These are phyloP conservation scores for Cyanophora paradoxa DNA, from an alignment of 78 protist species.

Conservation along the genomic window DNA sequence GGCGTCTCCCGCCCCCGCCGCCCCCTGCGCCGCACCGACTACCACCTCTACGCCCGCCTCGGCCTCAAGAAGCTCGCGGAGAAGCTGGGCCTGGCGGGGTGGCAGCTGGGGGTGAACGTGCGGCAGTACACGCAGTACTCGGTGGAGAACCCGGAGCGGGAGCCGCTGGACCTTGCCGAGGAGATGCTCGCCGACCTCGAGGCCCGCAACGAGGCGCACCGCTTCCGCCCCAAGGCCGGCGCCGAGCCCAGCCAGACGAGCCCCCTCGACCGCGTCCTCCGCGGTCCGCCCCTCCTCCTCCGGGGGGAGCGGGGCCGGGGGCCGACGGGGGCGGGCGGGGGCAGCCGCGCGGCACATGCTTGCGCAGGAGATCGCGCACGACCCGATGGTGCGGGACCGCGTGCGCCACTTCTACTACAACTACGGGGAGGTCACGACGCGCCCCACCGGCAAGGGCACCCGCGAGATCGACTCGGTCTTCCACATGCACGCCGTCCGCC, in stretches of 20 bases:
- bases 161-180: not conserved
- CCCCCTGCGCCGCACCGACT: too few relatives aligned
- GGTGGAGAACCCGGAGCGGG: not conserved
- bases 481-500: too few relatives aligned
- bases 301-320: not conserved
- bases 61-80: not conserved
- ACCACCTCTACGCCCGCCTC: not conserved
- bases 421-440: too few relatives aligned
- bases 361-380: slow-evolving; percentile 10
- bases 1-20: too few relatives aligned
- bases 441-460: too few relatives aligned
- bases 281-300: too few relatives aligned
- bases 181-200: too few relatives aligned
- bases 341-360: not conserved
- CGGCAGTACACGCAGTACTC: not conserved
- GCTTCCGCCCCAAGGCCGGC: not conserved
- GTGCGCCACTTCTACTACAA: too few relatives aligned
- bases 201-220: not conserved
- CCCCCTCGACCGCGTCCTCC: too few relatives aligned
- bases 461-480: too few relatives aligned
- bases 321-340: not conserved
- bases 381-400: slow-evolving; percentile 3
- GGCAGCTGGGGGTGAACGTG: not conserved
- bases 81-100: not conserved
- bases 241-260: not conserved